Percentiles rank a stretch among this genome's conserved stretches.
Conservation (phyloP, 2,329 filamentous ascomycete species). For the Fusarium succisae region DNA sequence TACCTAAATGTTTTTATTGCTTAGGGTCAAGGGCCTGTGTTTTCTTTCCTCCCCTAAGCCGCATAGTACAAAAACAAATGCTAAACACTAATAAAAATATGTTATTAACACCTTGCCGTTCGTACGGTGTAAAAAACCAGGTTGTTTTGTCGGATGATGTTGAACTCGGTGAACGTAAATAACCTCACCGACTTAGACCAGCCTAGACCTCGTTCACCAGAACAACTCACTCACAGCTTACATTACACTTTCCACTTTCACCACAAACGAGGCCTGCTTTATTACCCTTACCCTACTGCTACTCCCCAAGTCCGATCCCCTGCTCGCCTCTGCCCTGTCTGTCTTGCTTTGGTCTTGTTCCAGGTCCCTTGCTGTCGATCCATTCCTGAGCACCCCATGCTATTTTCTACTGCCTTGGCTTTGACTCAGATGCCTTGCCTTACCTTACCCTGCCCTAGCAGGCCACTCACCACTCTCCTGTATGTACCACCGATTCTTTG, state of each 20-base stretch:
- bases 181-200: constrained; percentile 33
- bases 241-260: constrained; percentile 7
- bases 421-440: constrained; percentile 23
- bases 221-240: constrained; percentile 7
- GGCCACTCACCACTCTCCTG: neutral
- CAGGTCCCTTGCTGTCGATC: constrained; percentile 37
- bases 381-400: constrained; percentile 25
- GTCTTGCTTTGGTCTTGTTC: constrained; percentile 17
- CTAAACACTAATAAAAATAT: neutral
- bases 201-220: neutral
- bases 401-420: constrained; percentile 18
- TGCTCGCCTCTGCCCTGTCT: constrained; percentile 8
- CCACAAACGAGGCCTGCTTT: constrained; percentile 24
- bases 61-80: neutral
- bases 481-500: neutral
- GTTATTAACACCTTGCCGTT: neutral
- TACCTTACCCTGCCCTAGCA: neutral
- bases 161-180: constrained; percentile 32
- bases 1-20: too few species aligned
- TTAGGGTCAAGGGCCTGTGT: too few species aligned
- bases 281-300: neutral
- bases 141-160: neutral
- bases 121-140: neutral
- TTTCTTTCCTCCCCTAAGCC: too few species aligned
- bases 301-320: neutral